Evolutionary conservation across 2,329 filamentous ascomycete genomes (phyloP), one percentile per base, ranked within the genome.

Genomic region (Onygena corvina): DNA sequence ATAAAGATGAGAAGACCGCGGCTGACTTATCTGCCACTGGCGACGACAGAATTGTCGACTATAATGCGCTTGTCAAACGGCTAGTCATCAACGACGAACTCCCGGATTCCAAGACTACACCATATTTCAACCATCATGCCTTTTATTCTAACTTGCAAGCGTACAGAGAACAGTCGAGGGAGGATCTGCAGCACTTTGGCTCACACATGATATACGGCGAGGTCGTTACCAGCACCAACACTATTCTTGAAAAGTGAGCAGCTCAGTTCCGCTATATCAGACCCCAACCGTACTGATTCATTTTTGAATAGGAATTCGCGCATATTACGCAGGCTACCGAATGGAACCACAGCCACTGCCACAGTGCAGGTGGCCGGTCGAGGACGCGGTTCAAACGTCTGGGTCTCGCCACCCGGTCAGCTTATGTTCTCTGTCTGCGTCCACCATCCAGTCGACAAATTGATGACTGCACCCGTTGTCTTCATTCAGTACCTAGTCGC

Each of bases 401-500:
- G 92, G 92, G 80, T 98, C 3, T 87, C 89, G 0, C 92, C 92
- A 0, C 78, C 85, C 0, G 92, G 92, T 0, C 80, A 80, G 30
- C 74, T 96, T 4, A 84, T 95, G 63, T 92, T 94, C 68, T 94
- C 87, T 7, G 87, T 83, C 0, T 80, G 93, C 33, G 79, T 98
- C 56, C 85, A 86, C 54, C 92, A 98, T 66, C 77, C 84, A 0
- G 78, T 85, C 25, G 73, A 83, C 25, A 76, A 92, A 6, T 82
- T 81, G 6, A 72, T 76, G 36, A 77, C 74, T 1, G 84, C 85
- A 0, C 89, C 92, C 0, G 82, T 96, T 7, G 82, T 95, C 0
- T 96, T 98, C 65, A 75, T 96, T 23, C 92, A 96, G 65, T 98
- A 98, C 62, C 76, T 98, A 11, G 81, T 87, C 0, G 89, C 88